Evolutionary conservation across 2,329 filamentous ascomycete species (phyloP).

Genomic region (Pseudogymnoascus sp.): DNA sequence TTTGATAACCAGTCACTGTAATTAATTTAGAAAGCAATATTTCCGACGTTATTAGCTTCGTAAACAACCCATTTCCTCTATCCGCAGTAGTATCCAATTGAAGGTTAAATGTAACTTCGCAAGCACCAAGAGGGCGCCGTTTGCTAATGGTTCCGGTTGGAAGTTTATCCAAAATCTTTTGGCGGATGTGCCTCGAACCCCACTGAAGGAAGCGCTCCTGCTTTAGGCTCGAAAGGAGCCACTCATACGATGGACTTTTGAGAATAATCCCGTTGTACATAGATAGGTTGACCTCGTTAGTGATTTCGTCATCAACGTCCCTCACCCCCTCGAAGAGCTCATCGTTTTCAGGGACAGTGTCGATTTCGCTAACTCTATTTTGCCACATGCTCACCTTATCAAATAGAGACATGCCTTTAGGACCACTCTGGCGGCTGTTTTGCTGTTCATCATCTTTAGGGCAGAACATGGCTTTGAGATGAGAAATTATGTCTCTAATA

Average conservation of each 20-base stretch:
- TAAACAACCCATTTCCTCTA: neutral
- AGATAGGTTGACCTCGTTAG: slow-evolving; percentile 1
- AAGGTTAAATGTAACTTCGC: slow-evolving; percentile 7
- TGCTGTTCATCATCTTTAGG: neutral
- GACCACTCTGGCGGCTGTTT: neutral
- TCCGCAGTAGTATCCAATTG: neutral
- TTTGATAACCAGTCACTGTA: neutral
- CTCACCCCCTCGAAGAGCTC: slow-evolving; percentile 5
- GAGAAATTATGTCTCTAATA: neutral
- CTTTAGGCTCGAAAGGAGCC: slow-evolving; percentile 12
- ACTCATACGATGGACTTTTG: slow-evolving; percentile 14
- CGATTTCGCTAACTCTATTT: slow-evolving; percentile 9
- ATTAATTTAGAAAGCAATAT: neutral
- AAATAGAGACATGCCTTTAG: slow-evolving; percentile 11
- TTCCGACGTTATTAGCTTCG: neutral
- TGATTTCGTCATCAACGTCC: slow-evolving; percentile 12
- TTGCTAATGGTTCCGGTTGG: slow-evolving; percentile 15
- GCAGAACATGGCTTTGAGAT: neutral
- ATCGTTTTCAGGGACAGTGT: neutral
- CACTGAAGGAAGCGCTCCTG: slow-evolving; percentile 10
- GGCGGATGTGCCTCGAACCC: slow-evolving; percentile 2
- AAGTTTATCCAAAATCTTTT: slow-evolving; percentile 11
- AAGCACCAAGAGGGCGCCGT: neutral
- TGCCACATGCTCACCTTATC: slow-evolving; percentile 17
- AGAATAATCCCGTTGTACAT: slow-evolving; percentile 12